phyloP scores from a whole-genome alignment of 2,329 filamentous ascomycete species.

The Tricladium varicosporioides region DNA sequence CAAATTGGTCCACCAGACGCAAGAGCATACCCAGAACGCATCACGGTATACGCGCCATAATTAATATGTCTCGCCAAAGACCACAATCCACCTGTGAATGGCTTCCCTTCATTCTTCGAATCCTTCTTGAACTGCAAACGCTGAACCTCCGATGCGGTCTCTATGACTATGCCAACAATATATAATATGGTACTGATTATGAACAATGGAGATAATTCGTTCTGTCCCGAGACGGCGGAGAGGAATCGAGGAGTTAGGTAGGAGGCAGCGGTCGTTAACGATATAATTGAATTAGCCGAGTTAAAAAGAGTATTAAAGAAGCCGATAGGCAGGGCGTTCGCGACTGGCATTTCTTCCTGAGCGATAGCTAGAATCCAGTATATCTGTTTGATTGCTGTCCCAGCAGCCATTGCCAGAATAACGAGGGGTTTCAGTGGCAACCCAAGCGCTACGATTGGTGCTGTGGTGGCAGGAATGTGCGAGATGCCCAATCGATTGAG shows the following conservation, averaged over 20 bases:
- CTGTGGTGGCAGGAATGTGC: conserved; percentile 39
- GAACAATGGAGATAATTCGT: conserved; percentile 29
- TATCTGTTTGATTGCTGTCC: conserved; percentile 50
- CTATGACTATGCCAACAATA: conserved; percentile 48
- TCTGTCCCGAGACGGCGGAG: conserved; percentile 11
- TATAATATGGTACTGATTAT: conserved; percentile 50
- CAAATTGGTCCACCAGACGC: conserved; percentile 46
- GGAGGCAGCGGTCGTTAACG: conserved; percentile 48
- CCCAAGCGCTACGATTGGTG: conserved; percentile 41
- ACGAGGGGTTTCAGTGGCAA: conserved; percentile 48
- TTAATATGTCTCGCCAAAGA: conserved; percentile 51
- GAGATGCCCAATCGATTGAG: conserved; percentile 42
- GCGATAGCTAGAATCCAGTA: conserved; percentile 49
- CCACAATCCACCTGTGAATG: conserved; percentile 49
- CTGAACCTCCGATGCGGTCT: conserved; percentile 57
- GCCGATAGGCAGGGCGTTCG: conserved; percentile 42
- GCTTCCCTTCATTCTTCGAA: conserved; percentile 49
- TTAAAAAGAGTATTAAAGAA: conserved; percentile 55
- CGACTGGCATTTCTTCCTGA: conserved; percentile 48
- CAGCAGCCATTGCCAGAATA: conserved; percentile 21
- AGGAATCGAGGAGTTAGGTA: conserved; percentile 25
- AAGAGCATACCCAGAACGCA: conserved; percentile 48
- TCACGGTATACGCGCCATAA: conserved; percentile 51
- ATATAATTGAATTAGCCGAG: conserved; percentile 52
- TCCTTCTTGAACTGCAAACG: conserved; percentile 50